Conservation (phyloP, 1,284 basidiomycete genomes). For the Leccinum variabile region DNA sequence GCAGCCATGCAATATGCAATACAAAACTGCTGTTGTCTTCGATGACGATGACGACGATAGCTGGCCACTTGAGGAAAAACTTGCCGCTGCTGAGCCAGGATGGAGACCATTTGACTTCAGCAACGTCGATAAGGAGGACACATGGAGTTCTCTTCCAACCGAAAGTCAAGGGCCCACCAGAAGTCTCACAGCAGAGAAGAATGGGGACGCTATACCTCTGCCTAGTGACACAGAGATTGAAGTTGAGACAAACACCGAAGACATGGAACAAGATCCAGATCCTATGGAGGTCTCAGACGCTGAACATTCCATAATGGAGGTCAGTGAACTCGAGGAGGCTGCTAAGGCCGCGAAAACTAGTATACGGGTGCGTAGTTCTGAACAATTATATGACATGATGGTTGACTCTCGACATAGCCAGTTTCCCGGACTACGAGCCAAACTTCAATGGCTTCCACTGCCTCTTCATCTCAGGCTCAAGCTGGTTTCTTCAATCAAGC, state of each 20-base stretch:
- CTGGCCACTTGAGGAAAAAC: slow-evolving; percentile 68
- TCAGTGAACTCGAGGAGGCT: slow-evolving; percentile 43
- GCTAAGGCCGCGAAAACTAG: slow-evolving; percentile 41
- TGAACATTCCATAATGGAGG: slow-evolving; percentile 36
- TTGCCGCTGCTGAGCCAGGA: slow-evolving; percentile 46
- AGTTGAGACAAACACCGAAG: slow-evolving; percentile 14
- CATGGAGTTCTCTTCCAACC: slow-evolving; percentile 68
- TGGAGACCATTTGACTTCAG: slow-evolving; percentile 55
- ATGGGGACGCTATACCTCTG: slow-evolving; percentile 13
- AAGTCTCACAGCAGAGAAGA: slow-evolving; percentile 20
- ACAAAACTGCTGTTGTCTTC: slow-evolving; percentile 44
- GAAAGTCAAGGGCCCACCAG: slow-evolving; percentile 45
- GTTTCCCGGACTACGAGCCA: slow-evolving; percentile 46
- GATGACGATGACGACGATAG: slow-evolving; percentile 68
- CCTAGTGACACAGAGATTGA: slow-evolving; percentile 15
- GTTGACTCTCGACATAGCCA: slow-evolving; percentile 16
- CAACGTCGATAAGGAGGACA: slow-evolving; percentile 55
- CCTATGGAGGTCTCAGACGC: slow-evolving; percentile 31
- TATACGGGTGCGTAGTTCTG: slow-evolving; percentile 37
- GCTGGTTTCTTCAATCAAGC: slow-evolving; percentile 66
- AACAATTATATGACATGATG: neutral
- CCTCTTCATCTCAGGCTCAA: slow-evolving; percentile 55
- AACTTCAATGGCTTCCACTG: slow-evolving; percentile 49
- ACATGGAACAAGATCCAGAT: slow-evolving; percentile 38
- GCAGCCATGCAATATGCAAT: slow-evolving; percentile 34